Percentiles rank a stretch among this genome's conserved stretches.
These are phyloP conservation scores for Choiromyces venosus DNA, from an alignment of 495 filamentous ascomycete species.

Conservation along the genomic window DNA sequence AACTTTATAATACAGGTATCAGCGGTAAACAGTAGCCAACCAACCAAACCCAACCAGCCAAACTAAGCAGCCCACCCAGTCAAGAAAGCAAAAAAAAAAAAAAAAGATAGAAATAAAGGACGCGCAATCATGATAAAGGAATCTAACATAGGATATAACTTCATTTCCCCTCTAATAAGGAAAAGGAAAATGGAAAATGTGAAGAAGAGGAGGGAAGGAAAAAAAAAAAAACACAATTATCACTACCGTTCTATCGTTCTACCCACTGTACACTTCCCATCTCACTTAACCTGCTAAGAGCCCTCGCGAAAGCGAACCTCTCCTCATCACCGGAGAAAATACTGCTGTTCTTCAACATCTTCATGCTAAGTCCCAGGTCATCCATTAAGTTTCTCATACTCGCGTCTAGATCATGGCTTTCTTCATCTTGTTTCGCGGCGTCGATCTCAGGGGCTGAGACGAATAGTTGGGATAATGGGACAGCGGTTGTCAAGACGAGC, in stretches of 20 bases:
- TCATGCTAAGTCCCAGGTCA: conserved; percentile 80
- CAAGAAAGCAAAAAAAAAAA: conserved; percentile 15
- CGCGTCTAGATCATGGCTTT: conserved; percentile 63
- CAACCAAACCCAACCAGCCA: conserved; percentile 9
- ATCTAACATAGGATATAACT: not conserved
- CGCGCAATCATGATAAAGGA: not conserved
- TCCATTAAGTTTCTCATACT: conserved; percentile 90
- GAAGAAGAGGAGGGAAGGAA: not conserved
- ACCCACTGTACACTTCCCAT: conserved; percentile 97
- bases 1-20: too few species aligned
- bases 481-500: conserved; percentile 82
- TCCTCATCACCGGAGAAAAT: conserved; percentile 96
- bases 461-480: conserved; percentile 80
- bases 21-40: not conserved
- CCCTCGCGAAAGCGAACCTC: conserved; percentile 88
- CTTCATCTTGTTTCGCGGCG: conserved; percentile 46
- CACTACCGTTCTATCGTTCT: conserved; percentile 54
- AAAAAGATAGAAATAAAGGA: not conserved
- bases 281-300: conserved; percentile 74
- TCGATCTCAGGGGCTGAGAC: conserved; percentile 71
- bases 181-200: not conserved
- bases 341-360: conserved; percentile 73
- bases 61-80: conserved; percentile 3
- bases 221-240: not conserved
- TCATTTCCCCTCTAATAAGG: not conserved